Percentiles rank a stretch among this genome's conserved stretches.
Evolutionary conservation across 305 asterid species (phyloP).

Genomic region (Solanum chacoense): DNA sequence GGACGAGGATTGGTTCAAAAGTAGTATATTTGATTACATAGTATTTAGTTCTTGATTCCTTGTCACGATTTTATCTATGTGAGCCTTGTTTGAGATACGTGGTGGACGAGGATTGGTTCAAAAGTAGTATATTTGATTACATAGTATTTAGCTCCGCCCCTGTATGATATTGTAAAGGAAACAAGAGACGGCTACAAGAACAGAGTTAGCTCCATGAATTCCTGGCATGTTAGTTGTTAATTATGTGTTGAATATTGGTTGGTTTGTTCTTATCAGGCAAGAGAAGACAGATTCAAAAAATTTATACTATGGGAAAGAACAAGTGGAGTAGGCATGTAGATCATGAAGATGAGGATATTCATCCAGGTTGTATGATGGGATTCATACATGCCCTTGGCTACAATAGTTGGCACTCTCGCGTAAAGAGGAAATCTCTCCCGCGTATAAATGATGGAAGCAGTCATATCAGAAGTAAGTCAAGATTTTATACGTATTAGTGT

Average conservation of each 20-base stretch:
- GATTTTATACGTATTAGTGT: neutral
- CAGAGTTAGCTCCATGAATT: neutral
- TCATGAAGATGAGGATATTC: slow-evolving; percentile 19
- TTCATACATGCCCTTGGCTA: slow-evolving; percentile 40
- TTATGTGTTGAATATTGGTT: neutral
- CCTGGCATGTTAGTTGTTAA: neutral
- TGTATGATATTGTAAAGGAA: neutral
- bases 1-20: too few species aligned
- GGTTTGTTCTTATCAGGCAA: neutral
- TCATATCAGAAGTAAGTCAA: slow-evolving; percentile 14
- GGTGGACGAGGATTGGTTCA: neutral
- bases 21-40: neutral
- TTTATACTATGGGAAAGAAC: slow-evolving; percentile 39
- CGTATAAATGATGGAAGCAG: slow-evolving; percentile 15
- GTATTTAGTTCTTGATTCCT: neutral
- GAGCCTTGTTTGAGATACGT: neutral
- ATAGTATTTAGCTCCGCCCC: neutral
- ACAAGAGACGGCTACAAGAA: neutral
- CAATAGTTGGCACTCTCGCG: slow-evolving; percentile 47
- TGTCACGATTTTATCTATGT: neutral
- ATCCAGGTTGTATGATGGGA: slow-evolving; percentile 53
- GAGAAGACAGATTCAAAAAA: neutral
- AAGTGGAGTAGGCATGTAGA: slow-evolving; percentile 16
- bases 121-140: too few species aligned
- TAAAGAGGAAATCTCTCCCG: slow-evolving; percentile 28